These are phyloP conservation scores for Erysimum cheiranthoides DNA, from an alignment of 345 rosid genomes.

Conservation along the genomic window DNA sequence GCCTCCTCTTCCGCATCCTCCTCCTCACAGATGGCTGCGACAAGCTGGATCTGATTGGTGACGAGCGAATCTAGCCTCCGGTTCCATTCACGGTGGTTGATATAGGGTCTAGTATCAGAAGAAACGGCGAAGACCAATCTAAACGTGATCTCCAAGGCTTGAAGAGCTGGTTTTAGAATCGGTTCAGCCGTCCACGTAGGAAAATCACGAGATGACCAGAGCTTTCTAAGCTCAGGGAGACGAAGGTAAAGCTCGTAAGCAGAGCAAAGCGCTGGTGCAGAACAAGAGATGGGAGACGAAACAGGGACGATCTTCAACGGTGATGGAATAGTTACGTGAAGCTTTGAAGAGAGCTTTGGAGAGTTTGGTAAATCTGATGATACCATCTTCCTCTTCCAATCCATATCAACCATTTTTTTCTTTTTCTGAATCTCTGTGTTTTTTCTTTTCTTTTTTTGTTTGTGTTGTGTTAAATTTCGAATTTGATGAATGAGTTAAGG, in stretches of 20 bases:
- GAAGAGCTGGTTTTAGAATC: constrained; percentile 77
- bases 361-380: constrained; percentile 48
- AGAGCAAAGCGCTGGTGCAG: constrained; percentile 61
- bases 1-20: constrained; percentile 16
- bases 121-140: constrained; percentile 64
- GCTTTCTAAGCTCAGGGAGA: constrained; percentile 68
- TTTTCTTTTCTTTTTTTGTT: not conserved
- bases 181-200: constrained; percentile 70
- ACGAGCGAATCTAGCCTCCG: constrained; percentile 79
- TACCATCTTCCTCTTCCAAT: constrained; percentile 67
- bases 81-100: constrained; percentile 71
- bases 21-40: constrained; percentile 62
- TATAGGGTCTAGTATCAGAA: constrained; percentile 78
- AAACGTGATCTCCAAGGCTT: constrained; percentile 81
- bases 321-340: constrained; percentile 56
- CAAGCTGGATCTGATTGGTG: constrained; percentile 68
- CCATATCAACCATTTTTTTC: constrained; percentile 71
- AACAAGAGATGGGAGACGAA: constrained; percentile 49
- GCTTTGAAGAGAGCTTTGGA: constrained; percentile 52
- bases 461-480: not conserved
- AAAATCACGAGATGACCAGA: constrained; percentile 65
- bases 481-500: constrained; percentile 4
- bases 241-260: constrained; percentile 85
- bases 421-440: not conserved
- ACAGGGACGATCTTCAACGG: constrained; percentile 28